Conservation (phyloP, 2,329 filamentous ascomycete species). For the Teratosphaeria epicoccoides region DNA sequence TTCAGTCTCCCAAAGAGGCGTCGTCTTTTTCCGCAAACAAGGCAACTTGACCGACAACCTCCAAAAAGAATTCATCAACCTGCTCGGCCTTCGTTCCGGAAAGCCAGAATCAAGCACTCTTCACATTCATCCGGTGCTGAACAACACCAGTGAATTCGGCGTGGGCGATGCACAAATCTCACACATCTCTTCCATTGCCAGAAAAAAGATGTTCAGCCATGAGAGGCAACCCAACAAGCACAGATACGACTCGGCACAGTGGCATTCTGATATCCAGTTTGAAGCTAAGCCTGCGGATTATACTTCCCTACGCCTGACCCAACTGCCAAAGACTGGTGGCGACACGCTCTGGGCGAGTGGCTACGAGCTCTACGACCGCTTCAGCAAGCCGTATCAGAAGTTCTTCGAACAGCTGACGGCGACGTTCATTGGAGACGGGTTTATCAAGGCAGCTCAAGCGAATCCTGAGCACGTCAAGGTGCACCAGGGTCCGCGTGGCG, state of each 20-base stretch:
- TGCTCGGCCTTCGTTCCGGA: constrained; percentile 49
- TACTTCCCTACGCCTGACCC: constrained; percentile 27
- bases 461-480: constrained; percentile 35
- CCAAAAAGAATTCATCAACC: constrained; percentile 52
- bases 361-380: constrained; percentile 48
- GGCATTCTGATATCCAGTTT: constrained; percentile 42
- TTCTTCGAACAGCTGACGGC: constrained; percentile 49
- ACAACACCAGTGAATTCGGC: constrained; percentile 34
- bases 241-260: constrained; percentile 23
- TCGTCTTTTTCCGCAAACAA: constrained; percentile 61
- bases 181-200: constrained; percentile 29
- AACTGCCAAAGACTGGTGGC: constrained; percentile 33
- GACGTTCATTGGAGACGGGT: constrained; percentile 13
- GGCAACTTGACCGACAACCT: constrained; percentile 50
- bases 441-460: constrained; percentile 30
- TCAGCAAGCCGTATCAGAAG: constrained; percentile 46
- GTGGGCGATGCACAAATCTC: constrained; percentile 30
- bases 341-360: constrained; percentile 34
- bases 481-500: constrained; percentile 5
- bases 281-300: constrained; percentile 33
- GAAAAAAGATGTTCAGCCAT: constrained; percentile 20
- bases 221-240: constrained; percentile 1
- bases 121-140: constrained; percentile 49
- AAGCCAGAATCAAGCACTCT: constrained; percentile 48
- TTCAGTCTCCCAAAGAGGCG: constrained; percentile 55